A percentile compares a stretch with the other conserved stretches of the same genome.
Conservation (phyloP, 495 filamentous ascomycete genomes). For the Penicillium turbatum region DNA sequence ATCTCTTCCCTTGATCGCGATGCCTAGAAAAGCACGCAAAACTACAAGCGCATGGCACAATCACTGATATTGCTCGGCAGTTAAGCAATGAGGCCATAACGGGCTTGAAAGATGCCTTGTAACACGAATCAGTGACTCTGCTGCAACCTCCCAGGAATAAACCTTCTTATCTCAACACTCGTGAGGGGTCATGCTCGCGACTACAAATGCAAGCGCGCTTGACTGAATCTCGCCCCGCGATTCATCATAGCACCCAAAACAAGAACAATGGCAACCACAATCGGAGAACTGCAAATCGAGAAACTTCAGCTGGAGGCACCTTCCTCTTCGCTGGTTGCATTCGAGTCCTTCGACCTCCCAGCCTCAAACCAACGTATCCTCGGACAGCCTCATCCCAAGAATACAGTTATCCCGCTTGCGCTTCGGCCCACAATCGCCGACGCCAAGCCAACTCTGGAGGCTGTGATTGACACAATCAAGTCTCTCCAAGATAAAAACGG, state of each 20-base stretch:
- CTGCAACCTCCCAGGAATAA: neutral
- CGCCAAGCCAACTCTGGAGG: conserved; percentile 25
- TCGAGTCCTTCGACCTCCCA: conserved; percentile 67
- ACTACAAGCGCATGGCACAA: conserved; percentile 9
- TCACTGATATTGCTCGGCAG: neutral
- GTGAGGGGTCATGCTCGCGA: conserved; percentile 10
- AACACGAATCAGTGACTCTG: neutral
- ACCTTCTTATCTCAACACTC: conserved; percentile 5
- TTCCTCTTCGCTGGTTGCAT: conserved; percentile 6
- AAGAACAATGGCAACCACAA: conserved; percentile 9
- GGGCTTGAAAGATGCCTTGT: neutral
- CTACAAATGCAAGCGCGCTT: neutral
- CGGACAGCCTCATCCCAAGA: conserved; percentile 36
- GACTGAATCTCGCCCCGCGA: neutral
- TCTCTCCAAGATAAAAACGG: conserved; percentile 47
- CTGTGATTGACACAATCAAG: conserved; percentile 28
- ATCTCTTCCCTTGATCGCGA: neutral
- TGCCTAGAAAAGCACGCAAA: conserved; percentile 13
- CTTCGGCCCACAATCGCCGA: conserved; percentile 27
- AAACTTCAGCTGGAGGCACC: conserved; percentile 1
- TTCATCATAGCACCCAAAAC: neutral
- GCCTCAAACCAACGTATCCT: conserved; percentile 46
- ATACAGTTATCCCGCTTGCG: conserved; percentile 41
- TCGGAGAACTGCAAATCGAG: conserved; percentile 1
- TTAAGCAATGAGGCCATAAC: neutral